Evolutionary conservation across 768 basidiomycete genomes (phyloP).

Genomic region (Suillus sp.): DNA sequence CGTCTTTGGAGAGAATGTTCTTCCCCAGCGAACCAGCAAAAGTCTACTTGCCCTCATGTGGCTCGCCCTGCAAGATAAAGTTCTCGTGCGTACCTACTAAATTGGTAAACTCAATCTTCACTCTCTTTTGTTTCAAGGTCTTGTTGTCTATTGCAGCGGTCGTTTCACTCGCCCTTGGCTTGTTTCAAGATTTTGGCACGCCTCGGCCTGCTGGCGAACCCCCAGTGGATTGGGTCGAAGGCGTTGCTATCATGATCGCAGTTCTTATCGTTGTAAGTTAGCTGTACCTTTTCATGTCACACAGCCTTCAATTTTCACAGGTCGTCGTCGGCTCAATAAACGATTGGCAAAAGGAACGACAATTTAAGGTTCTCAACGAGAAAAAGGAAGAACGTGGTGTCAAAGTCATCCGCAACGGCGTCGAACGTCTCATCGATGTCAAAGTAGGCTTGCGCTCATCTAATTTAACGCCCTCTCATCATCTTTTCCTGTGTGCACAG

Average conservation of each 20-base stretch:
- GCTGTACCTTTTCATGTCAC: not conserved
- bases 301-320: conserved; percentile 36
- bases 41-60: conserved; percentile 78
- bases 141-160: conserved; percentile 90
- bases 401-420: conserved; percentile 76
- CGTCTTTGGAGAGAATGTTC: conserved; percentile 74
- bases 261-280: conserved; percentile 69
- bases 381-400: conserved; percentile 94
- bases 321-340: conserved; percentile 92
- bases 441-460: conserved; percentile 49
- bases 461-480: not conserved
- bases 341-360: conserved; percentile 98
- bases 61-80: conserved; percentile 87
- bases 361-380: conserved; percentile 90
- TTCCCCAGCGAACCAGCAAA: conserved; percentile 72
- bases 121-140: conserved; percentile 50
- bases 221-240: conserved; percentile 97
- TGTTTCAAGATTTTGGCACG: conserved; percentile 91
- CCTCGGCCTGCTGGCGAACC: conserved; percentile 60
- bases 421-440: conserved; percentile 75
- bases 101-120: conserved; percentile 7
- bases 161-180: conserved; percentile 88
- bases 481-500: conserved; percentile 39
- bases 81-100: conserved; percentile 57
- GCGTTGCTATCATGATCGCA: conserved; percentile 78